A percentile compares a stretch with the other conserved stretches of the same genome.
Evolutionary conservation across 2,329 filamentous ascomycete genomes (phyloP).

Genomic region (Diaporthe helianthi): DNA sequence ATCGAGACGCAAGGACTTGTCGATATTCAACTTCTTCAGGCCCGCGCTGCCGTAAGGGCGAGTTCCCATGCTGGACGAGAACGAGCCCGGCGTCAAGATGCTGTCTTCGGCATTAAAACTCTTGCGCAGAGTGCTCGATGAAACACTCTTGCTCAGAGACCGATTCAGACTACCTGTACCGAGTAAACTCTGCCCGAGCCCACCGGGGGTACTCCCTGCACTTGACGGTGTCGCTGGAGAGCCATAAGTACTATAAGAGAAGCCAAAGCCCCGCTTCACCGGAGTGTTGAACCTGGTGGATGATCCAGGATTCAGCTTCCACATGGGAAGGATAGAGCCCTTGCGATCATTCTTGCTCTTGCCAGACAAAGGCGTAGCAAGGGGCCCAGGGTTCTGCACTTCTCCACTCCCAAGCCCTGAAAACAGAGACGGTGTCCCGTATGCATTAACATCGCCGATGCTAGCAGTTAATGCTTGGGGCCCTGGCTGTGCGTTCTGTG

Average conservation of each 20-base stretch:
- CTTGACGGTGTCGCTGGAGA: conserved; percentile 77
- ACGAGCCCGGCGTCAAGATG: conserved; percentile 83
- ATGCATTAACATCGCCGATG: conserved; percentile 84
- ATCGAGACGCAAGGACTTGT: conserved; percentile 81
- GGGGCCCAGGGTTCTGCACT: conserved; percentile 78
- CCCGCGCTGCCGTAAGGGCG: conserved; percentile 71
- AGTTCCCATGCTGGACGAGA: conserved; percentile 71
- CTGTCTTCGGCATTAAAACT: conserved; percentile 85
- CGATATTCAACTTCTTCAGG: conserved; percentile 92
- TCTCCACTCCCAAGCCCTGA: conserved; percentile 70
- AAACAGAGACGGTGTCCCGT: conserved; percentile 88
- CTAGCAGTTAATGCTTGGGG: conserved; percentile 77
- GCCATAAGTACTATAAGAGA: conserved; percentile 91
- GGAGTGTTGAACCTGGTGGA: conserved; percentile 83
- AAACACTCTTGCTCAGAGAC: conserved; percentile 85
- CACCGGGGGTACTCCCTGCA: conserved; percentile 72
- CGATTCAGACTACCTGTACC: conserved; percentile 71
- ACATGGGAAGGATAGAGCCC: conserved; percentile 81
- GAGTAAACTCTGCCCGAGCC: conserved; percentile 70
- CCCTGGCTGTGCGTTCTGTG: conserved; percentile 56
- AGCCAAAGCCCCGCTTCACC: conserved; percentile 86
- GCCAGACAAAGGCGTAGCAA: conserved; percentile 86
- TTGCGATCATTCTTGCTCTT: conserved; percentile 75
- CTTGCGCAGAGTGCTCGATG: conserved; percentile 83
- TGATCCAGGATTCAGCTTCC: conserved; percentile 84